Evolutionary conservation across 768 basidiomycete species (phyloP).

Genomic region (Russula sp.): DNA sequence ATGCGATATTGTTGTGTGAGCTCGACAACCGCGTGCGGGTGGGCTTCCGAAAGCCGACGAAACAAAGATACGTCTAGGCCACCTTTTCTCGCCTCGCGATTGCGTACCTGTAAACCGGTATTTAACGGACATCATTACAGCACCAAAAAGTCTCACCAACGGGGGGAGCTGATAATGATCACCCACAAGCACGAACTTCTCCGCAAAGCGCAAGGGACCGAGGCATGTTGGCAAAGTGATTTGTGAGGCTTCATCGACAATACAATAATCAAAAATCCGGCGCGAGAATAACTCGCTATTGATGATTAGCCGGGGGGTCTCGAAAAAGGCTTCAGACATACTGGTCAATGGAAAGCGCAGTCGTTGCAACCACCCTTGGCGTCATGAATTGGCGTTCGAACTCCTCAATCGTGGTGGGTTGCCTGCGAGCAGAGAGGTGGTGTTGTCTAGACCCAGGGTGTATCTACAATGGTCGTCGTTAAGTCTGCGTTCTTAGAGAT

Average conservation of each 20-base stretch:
- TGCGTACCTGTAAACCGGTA: conserved; percentile 62
- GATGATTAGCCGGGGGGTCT: background rate
- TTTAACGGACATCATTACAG: background rate
- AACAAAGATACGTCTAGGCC: conserved; percentile 92
- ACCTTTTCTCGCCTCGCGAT: conserved; percentile 69
- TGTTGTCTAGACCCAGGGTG: conserved; percentile 76
- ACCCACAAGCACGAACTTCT: conserved; percentile 91
- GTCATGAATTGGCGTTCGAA: conserved; percentile 78
- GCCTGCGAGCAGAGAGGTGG: conserved; percentile 56
- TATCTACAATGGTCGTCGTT: conserved; percentile 48
- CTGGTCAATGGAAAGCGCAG: conserved; percentile 93
- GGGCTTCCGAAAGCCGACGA: conserved; percentile 80
- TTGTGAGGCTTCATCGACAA: conserved; percentile 97
- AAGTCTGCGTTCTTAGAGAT: conserved; percentile 5
- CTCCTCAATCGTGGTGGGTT: conserved; percentile 70
- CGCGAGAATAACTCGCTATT: conserved; percentile 80
- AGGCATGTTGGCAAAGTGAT: conserved; percentile 94
- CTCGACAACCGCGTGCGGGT: conserved; percentile 82
- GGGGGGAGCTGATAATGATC: conserved; percentile 98
- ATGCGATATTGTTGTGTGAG: conserved; percentile 90
- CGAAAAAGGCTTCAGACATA: conserved; percentile 42
- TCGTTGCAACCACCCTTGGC: conserved; percentile 94
- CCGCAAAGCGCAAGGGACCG: conserved; percentile 86
- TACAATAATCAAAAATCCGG: conserved; percentile 91
- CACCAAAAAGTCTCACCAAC: conserved; percentile 50